Base-by-base conservation (phyloP, 192 early-diverging fungal genomes). In the Backusella tarrabulga region DNA sequence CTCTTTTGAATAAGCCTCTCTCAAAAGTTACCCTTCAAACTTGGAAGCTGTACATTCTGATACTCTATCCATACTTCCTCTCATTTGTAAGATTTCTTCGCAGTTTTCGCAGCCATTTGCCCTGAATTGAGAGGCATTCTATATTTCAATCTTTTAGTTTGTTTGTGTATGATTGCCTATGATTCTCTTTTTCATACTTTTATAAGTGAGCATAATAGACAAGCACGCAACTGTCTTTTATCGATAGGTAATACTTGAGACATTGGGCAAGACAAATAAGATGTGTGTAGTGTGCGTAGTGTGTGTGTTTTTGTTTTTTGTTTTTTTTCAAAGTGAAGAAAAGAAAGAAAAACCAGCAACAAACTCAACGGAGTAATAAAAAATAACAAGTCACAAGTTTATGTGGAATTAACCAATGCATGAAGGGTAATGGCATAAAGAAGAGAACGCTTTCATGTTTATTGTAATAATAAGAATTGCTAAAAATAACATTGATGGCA, bases 71-170 rank as follows among this genome's bases (percentile, higher is more conserved):
- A 82, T 85, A 36, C 82, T 83, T 26, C 91, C 90, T 78, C 87
- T 85, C 88, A 94, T 88, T 36, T 83, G 87, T 72, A 96, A 77
- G n/a, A 91, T 84, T 3, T 87, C 84, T 81, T 96, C 93, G 80
- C 94, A 96, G 75, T 96, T 96, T 29, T 94, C 93, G 79, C 94
- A 96, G 23, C 94, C 94, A 41, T 71, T 72, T 42, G 87, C 84
- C 71, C 89, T 81, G 78, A 96, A 96, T 66, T 88, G 90, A 8
- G 88, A 86, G 71, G 87, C 85, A 80, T 91, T 93, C 86, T 94
- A 36, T 44, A 11, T 42, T 32, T 69, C 8, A 60, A 42, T 26
- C 19, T 50, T n/a, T 50, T 60, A 72, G 56, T 46, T 44, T 21
- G 23, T 17, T 14, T 44, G 42, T 44, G 15, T 44, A 44, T 44